Base-by-base conservation (phyloP, 805 yeast genomes). In the Metschnikowia santaceciliae region DNA sequence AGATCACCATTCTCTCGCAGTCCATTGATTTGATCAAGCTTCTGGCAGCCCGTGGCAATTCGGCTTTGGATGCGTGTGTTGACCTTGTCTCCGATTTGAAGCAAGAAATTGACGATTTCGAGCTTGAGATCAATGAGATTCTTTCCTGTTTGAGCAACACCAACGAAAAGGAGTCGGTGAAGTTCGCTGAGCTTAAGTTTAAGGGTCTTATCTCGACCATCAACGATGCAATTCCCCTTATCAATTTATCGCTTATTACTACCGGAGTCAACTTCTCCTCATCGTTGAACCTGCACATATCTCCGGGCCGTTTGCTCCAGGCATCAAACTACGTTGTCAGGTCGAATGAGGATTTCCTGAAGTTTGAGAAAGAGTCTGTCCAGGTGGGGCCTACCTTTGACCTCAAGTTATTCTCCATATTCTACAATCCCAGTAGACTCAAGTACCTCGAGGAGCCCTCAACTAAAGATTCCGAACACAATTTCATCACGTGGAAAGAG, bases 1-100 rank as follows among this genome's bases (percentile, higher is more conserved):
- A 85, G 57, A 80, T 86, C 45, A 76, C 75, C 35, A 81, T 86
- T 17, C 75, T 87, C 0, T 74, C 85, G 0, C 77, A 80, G 10
- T 84, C 92, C 0, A 83, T 86, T 45, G 91, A 87, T 51, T 68
- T 86, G 40, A 80, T 88, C 22, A 80, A 79, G 56, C 64, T 84
- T 35, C 80, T 81, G 2, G 80, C 84, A 2, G 83, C 84, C 0
- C 71, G 84, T 46, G 89, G 87, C 0, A 81, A 81, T 55, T 78
- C 86, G 0, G 74, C 76, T 17, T 64, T 87, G 50, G 80, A 74
- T 22, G 71, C 81, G 32, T 79, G 89, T 0, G 61, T 84, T 30
- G 72, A 69, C 32, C 65, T 86, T 42, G 81, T 85, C 1, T 68
- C 71, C 35, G 82, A 78, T 32, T 70, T 88, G 42, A 82, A 80